Percentiles rank a stretch among this genome's conserved stretches.
Evolutionary conservation across 192 early-diverging fungal species (phyloP).

Genomic region (Funneliformis mosseae): DNA sequence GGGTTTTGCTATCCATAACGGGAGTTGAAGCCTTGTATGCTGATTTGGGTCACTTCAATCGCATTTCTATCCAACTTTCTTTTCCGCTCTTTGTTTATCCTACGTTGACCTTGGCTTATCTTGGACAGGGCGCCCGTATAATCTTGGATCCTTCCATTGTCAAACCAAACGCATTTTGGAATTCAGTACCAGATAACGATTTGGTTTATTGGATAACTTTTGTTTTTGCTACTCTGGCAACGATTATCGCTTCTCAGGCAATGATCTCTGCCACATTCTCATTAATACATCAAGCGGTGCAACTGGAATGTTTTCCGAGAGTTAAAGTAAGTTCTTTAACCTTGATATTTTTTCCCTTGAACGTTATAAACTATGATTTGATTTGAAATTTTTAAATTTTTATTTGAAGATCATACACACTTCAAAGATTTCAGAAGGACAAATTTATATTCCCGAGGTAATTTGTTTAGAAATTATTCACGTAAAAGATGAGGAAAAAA

Average conservation of each 20-base stretch:
- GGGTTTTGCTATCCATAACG: slow-evolving; percentile 55
- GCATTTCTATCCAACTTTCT: slow-evolving; percentile 48
- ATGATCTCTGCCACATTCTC: slow-evolving; percentile 57
- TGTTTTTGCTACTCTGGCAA: slow-evolving; percentile 54
- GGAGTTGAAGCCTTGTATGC: slow-evolving; percentile 62
- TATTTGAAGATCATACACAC: slow-evolving; percentile 43
- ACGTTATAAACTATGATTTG: no score
- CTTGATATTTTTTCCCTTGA: no score
- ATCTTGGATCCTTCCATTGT: slow-evolving; percentile 6
- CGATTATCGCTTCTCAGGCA: slow-evolving; percentile 63
- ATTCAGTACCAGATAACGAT: neutral
- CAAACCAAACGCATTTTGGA: slow-evolving; percentile 9
- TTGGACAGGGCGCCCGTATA: slow-evolving; percentile 46
- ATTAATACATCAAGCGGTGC: slow-evolving; percentile 57
- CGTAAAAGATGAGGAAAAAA: neutral
- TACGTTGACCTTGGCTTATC: slow-evolving; percentile 48
- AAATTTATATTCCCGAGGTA: slow-evolving; percentile 54
- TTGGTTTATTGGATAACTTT: slow-evolving; percentile 46
- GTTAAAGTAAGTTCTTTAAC: slow-evolving; percentile 34
- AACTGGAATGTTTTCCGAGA: slow-evolving; percentile 51
- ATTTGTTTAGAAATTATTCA: neutral
- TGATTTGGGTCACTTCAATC: slow-evolving; percentile 60
- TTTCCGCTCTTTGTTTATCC: slow-evolving; percentile 53
- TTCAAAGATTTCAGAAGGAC: slow-evolving; percentile 35
- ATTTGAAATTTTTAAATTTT: slow-evolving; percentile 1